A percentile compares a stretch with the other conserved stretches of the same genome.
These are phyloP conservation scores for Inga oerstediana DNA, from an alignment of 306 rosid species.

Conservation along the genomic window DNA sequence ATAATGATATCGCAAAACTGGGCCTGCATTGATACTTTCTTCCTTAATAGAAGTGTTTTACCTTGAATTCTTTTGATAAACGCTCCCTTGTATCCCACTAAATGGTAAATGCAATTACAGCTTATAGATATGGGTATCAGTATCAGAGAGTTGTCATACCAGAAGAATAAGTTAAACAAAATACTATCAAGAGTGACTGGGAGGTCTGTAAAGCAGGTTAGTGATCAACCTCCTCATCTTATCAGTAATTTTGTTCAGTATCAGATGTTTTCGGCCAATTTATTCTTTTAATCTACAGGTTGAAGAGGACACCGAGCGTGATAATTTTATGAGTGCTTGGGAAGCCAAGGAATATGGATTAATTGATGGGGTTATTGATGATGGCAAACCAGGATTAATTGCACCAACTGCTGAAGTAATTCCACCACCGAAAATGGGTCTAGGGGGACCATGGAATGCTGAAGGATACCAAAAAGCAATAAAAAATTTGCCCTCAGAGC, in stretches of 20 bases:
- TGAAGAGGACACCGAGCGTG: slow-evolving; percentile 80
- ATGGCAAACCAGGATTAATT: slow-evolving; percentile 89
- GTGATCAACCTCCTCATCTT: slow-evolving; percentile 18
- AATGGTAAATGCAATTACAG: slow-evolving; percentile 48
- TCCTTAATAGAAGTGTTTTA: background rate
- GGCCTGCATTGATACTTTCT: background rate
- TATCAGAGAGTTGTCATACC: slow-evolving; percentile 82
- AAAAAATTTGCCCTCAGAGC: slow-evolving; percentile 77
- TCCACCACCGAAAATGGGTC: slow-evolving; percentile 74
- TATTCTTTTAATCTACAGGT: slow-evolving; percentile 51
- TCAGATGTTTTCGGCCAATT: background rate
- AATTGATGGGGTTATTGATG: slow-evolving; percentile 83
- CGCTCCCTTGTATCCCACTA: background rate
- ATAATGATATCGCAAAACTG: background rate
- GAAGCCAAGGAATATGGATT: slow-evolving; percentile 91
- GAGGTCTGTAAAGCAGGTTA: slow-evolving; percentile 76
- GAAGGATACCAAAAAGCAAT: slow-evolving; percentile 58
- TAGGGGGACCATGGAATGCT: slow-evolving; percentile 61
- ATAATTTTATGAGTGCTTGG: slow-evolving; percentile 94
- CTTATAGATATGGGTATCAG: slow-evolving; percentile 79
- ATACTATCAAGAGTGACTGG: slow-evolving; percentile 83
- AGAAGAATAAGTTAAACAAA: slow-evolving; percentile 86
- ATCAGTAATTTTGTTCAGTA: background rate
- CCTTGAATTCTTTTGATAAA: background rate
- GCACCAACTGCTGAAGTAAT: slow-evolving; percentile 73